Evolutionary conservation across 2,329 filamentous ascomycete genomes (phyloP), one percentile per base, ranked within the genome.

Genomic region (Diaporthe vexans): DNA sequence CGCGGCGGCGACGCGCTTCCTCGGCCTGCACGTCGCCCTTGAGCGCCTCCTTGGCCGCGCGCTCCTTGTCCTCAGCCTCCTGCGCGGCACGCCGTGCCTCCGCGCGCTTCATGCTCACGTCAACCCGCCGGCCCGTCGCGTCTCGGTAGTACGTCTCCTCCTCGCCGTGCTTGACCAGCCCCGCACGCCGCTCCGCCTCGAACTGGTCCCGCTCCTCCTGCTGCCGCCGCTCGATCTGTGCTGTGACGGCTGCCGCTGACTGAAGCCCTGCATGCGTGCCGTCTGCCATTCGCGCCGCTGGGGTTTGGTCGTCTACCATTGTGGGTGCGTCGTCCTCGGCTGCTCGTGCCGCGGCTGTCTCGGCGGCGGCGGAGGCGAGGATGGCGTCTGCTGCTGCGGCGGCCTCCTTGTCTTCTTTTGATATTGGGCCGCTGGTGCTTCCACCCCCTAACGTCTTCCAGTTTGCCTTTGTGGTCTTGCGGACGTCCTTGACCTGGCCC

Each of bases 61-160:
- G 85, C 81, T 93, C 92, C 68, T 91, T 91, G 77, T 94, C 93
- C 79, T 95, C 92, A 0, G 93, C 93, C 78, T 94, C 94, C 6
- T 83, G 82, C 1, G 86, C 88, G 13, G 84, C 84, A 67, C 91
- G 90, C n/a, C 94, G 90, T 68, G 94, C 93, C 82, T 98, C 95
- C 26, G 95, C 95, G 33, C 95, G 90, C 83, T 94, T 95, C 93
- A 98, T 94, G 24, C 93, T 92, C 33, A 98, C 91, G 80, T 99
- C 97, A 77, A 99, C 95, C 72, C 97, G 92, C n/a, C 95, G 90
- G 17, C 97, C 97, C 4, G 94, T 97, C 15, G 97, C 97, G 84
- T 99, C 97, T 79, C 97, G 94, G 82, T 98, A 98, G 33, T 98
- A 95, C 0, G 96, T 97, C 84, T 98, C 95, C 82, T 85, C 74